Conservation (phyloP, 169 alveolate genomes). For the Perkinsus marinus region DNA sequence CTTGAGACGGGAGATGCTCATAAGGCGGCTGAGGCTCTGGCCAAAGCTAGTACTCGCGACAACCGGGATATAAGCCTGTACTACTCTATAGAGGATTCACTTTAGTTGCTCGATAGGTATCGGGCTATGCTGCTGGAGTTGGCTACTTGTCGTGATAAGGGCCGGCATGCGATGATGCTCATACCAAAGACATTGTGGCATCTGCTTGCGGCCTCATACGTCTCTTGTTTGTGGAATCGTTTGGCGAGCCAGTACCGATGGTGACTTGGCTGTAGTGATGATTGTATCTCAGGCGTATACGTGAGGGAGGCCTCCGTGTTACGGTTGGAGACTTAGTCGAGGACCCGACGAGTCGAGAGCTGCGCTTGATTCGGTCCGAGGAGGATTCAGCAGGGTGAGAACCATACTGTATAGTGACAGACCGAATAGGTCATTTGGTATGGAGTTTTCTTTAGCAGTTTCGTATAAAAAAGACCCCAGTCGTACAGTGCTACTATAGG, state of each 20-base stretch:
- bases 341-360: not conserved
- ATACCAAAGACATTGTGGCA: not conserved
- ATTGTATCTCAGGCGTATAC: not conserved
- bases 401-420: no score
- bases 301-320: not conserved
- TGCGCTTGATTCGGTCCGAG: not conserved
- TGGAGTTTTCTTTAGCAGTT: no score
- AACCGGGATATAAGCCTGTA: not conserved
- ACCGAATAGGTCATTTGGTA: no score
- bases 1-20: not conserved
- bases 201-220: not conserved
- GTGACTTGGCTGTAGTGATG: not conserved
- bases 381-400: not conserved
- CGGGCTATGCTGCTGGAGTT: not conserved
- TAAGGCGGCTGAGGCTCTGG: not conserved
- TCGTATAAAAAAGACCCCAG: no score
- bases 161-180: not conserved
- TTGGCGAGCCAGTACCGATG: not conserved
- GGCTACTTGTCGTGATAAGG: not conserved
- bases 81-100: not conserved
- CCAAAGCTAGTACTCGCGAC: not conserved
- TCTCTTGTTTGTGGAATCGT: not conserved
- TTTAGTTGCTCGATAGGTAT: not conserved
- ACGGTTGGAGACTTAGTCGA: not conserved
- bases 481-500: no score